Base-by-base conservation (phyloP, 257 asterid genomes). In the Solanum paucissectum region DNA sequence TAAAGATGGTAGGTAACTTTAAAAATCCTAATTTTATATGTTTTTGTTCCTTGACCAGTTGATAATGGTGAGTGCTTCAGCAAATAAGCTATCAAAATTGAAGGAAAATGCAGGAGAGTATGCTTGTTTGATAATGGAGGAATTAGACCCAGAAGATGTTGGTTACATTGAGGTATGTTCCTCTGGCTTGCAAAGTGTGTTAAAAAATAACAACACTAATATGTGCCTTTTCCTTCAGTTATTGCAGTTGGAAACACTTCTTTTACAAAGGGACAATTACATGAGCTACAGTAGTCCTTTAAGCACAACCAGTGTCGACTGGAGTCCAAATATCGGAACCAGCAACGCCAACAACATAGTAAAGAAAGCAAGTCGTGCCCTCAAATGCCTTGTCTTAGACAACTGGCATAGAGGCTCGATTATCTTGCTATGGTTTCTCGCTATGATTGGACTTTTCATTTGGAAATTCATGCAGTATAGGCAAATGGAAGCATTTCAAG, bases 181-280 rank as follows among this genome's bases (percentile, higher is more conserved):
- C 60, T 52, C 60, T 52, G 60, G 21, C 23, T 52, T 52, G 23
- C 23, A 5, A 52, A 52, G 60, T 52, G 60, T 52, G 60, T 52
- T 16, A 6, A 52, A 52, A 52, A 52, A 10, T 52, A 52, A 4
- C 62, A 52, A 16, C 62, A 52, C n/a, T 52, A 6, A 52, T 52
- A 18, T 52, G 81, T 79, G 37, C 44, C 83, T 79, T 79, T 9
- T 46, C 13, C 12, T 88, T 86, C 94, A 96, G 99, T 89, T 96
- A 92, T 96, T 98, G 99, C 98, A 95, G 92, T 89, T 95, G 94
- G 99, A 96, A 88, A 87, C 98, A 83, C 95, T 95, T 68, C 97
- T 95, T 5, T 93, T 96, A 21, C 98, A 93, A 93, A 91, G 95
- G 84, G 97, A 95, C 89, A 90, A 87, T 20, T 96, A 95, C 90